Percentiles rank a stretch among this genome's conserved stretches.
These are phyloP conservation scores for Stipa capillata DNA, from an alignment of 176 grass and related monocot species.

Conservation along the genomic window DNA sequence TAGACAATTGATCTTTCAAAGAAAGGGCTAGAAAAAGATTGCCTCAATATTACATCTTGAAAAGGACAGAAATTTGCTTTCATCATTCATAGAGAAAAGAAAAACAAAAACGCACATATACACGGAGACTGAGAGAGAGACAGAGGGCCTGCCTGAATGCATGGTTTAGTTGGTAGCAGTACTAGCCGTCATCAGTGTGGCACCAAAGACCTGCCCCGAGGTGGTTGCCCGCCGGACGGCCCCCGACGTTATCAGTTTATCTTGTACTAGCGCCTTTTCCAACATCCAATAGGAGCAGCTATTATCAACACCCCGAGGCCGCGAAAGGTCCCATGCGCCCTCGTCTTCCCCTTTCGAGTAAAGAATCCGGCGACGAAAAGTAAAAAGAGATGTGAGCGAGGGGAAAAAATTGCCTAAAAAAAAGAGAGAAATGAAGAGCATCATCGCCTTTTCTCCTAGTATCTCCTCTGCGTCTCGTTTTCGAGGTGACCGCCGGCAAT, in stretches of 20 bases:
- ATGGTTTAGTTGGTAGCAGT: not conserved
- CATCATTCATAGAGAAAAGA: not conserved
- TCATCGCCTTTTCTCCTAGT: not conserved
- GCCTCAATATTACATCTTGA: not conserved
- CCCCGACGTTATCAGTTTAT: not conserved
- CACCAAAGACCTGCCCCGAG: not conserved
- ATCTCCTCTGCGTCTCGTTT: not conserved
- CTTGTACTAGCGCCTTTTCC: not conserved
- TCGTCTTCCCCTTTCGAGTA: slow-evolving; percentile 25
- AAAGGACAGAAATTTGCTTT: not conserved
- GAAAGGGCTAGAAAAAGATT: not conserved
- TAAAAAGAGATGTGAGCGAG: not conserved
- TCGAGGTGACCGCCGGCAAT: not conserved
- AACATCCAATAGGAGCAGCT: not conserved
- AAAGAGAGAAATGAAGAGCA: not conserved
- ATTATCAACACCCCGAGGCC: slow-evolving; percentile 1
- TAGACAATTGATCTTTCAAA: not conserved
- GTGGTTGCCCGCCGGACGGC: not conserved
- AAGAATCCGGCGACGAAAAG: not conserved
- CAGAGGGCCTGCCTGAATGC: not conserved
- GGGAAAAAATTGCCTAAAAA: not conserved
- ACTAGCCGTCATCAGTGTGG: not conserved
- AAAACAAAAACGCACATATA: not conserved
- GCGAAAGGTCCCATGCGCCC: slow-evolving; percentile 9
- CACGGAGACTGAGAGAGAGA: not conserved